Base-by-base conservation (phyloP, 2,329 filamentous ascomycete species). In the Colletotrichum karsti region DNA sequence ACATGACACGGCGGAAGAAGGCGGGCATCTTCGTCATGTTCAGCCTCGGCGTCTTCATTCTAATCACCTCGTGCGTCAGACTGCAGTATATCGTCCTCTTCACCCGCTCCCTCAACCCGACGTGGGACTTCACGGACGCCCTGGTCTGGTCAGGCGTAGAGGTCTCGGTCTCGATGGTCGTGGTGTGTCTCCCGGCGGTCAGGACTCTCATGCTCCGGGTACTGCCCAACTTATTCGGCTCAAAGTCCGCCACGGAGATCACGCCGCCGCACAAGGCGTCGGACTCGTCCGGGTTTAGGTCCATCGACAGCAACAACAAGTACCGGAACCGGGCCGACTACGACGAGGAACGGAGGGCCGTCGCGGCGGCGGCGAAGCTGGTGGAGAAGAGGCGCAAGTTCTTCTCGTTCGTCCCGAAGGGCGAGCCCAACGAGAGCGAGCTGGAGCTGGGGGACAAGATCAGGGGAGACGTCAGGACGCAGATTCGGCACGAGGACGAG, bases 91-190 rank as follows among this genome's bases (percentile, higher is more conserved):
- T 82, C 28, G 70, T 78, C 15, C 54, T 68, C 3, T 79, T 79
- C 63, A 77, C 76, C 13, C 69, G 71, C 10, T 78, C 75, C n/a
- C 64, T 71, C 10, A 81, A 83, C 50, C 79, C 81, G 9, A 79
- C 79, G 1, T 83, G 79, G 80, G 78, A 83, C 70, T 80, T 82
- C 44, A 78, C 78, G 8, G 76, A 81, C 66, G 73, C 76, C 6
- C 67, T 82, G n/a, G 74, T 84, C 51, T 84, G 82, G 82, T 80
- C 79, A 3, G 81, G 80, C 2, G 70, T 83, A 26, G 82, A 84
- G 71, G 74, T 82, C 5, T 77, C 81, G 1, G 75, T 80, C 0
- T 78, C 82, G n/a, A 76, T 84, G 44, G 77, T 84, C 35, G 78
- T 82, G 22, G 77, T 77, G 30, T 82, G 79, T 37, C 73, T 83